A percentile compares a stretch with the other conserved stretches of the same genome.
phyloP scores from a whole-genome alignment of 208 protist species.

The Acanthamoeba rhysodes region DNA sequence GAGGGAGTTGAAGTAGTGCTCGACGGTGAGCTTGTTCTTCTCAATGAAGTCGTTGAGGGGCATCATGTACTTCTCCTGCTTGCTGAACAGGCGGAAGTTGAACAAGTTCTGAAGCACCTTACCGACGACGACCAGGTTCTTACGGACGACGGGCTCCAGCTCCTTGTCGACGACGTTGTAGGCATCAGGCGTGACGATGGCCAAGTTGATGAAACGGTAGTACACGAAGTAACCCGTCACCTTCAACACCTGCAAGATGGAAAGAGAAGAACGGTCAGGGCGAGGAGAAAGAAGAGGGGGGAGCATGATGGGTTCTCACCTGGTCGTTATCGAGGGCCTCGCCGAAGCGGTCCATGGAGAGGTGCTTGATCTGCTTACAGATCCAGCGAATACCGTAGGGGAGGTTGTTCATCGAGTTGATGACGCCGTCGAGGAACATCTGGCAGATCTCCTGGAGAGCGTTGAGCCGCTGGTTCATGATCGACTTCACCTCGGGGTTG shows the following conservation, averaged over 20 bases:
- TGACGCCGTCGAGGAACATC: conserved; percentile 87
- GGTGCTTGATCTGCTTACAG: conserved; percentile 84
- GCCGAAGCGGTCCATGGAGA: conserved; percentile 82
- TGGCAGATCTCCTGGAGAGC: conserved; percentile 84
- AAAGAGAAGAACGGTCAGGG: neutral
- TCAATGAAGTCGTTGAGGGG: conserved; percentile 88
- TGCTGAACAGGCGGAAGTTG: conserved; percentile 85
- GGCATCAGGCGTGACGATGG: conserved; percentile 88
- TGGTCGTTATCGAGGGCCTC: conserved; percentile 69
- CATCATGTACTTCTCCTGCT: conserved; percentile 85
- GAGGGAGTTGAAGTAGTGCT: conserved; percentile 86
- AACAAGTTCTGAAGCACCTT: conserved; percentile 89
- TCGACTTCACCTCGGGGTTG: conserved; percentile 84
- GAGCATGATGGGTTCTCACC: neutral
- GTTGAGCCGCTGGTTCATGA: conserved; percentile 83
- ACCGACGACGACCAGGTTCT: conserved; percentile 88
- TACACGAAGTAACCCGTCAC: conserved; percentile 90
- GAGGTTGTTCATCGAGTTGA: conserved; percentile 82
- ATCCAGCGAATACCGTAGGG: conserved; percentile 91
- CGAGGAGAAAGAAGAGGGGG: neutral
- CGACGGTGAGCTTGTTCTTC: conserved; percentile 80
- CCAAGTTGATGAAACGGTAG: conserved; percentile 91
- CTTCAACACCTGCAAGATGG: conserved; percentile 83
- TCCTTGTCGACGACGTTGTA: conserved; percentile 88
- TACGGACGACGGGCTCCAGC: conserved; percentile 76